phyloP scores from a whole-genome alignment of 2,329 filamentous ascomycete species.

The Ophiosphaerella narmari region DNA sequence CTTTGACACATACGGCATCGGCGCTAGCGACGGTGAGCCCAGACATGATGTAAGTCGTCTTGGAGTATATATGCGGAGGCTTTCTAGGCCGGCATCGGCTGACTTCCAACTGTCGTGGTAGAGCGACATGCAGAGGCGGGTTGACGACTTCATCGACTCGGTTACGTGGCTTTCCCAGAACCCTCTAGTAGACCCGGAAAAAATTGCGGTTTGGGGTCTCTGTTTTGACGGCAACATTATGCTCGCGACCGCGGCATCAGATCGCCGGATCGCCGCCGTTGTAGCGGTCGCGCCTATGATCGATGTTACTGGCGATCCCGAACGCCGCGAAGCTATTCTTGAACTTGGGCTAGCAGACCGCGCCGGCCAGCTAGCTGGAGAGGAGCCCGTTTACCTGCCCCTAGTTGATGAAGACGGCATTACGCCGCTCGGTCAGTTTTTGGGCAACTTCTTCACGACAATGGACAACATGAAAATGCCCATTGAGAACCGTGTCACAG shows the following conservation, averaged over 20 bases:
- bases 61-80: not conserved
- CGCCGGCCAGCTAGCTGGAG: slow-evolving; percentile 7
- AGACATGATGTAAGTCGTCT: slow-evolving; percentile 3
- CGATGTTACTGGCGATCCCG: slow-evolving; percentile 6
- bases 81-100: not conserved
- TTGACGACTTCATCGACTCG: slow-evolving; percentile 8
- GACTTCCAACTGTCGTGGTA: slow-evolving; percentile 1
- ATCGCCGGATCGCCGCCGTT: slow-evolving; percentile 7
- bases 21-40: slow-evolving; percentile 9
- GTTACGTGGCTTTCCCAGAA: slow-evolving; percentile 6
- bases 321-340: slow-evolving; percentile 9
- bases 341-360: slow-evolving; percentile 9
- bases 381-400: slow-evolving; percentile 12
- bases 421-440: slow-evolving; percentile 5
- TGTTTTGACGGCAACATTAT: slow-evolving; percentile 9
- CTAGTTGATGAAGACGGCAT: slow-evolving; percentile 11
- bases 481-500: slow-evolving; percentile 11
- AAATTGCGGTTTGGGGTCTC: slow-evolving; percentile 7
- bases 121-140: slow-evolving; percentile 3
- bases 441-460: slow-evolving; percentile 6
- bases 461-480: slow-evolving; percentile 5
- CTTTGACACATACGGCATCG: slow-evolving; percentile 8
- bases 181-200: slow-evolving; percentile 5
- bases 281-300: slow-evolving; percentile 9
- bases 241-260: slow-evolving; percentile 7